A percentile compares a stretch with the other conserved stretches of the same genome.
Conservation (phyloP, 495 filamentous ascomycete genomes). For the Annulohypoxylon stygium region DNA sequence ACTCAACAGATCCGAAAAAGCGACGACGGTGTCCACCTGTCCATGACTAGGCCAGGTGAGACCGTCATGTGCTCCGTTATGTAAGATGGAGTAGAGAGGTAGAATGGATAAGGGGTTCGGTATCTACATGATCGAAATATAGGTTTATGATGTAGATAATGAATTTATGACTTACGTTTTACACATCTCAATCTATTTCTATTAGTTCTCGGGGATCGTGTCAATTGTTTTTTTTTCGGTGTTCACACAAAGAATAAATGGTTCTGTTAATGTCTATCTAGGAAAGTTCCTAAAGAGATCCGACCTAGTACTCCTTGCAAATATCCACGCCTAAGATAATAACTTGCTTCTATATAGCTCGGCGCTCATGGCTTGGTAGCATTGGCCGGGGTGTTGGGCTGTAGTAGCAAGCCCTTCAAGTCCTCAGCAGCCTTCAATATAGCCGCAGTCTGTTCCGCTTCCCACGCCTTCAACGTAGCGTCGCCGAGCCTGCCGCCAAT, state of each 20-base stretch:
- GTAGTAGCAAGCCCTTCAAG: slow-evolving; percentile 49
- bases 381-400: slow-evolving; percentile 33
- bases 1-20: slow-evolving; percentile 33
- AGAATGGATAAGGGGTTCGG: neutral
- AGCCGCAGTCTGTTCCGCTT: slow-evolving; percentile 38
- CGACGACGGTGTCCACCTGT: slow-evolving; percentile 30
- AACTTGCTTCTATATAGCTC: neutral
- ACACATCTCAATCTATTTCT: neutral
- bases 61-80: slow-evolving; percentile 36
- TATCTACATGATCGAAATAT: neutral
- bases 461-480: slow-evolving; percentile 47
- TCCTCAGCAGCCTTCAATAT: slow-evolving; percentile 51
- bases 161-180: slow-evolving; percentile 11
- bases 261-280: neutral
- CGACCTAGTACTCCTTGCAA: neutral
- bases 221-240: too few species aligned
- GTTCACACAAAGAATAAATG: neutral
- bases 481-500: slow-evolving; percentile 51
- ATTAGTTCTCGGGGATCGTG: too few species aligned
- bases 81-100: slow-evolving; percentile 5
- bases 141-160: neutral
- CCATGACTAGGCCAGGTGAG: neutral
- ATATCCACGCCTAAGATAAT: slow-evolving; percentile 7
- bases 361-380: neutral
- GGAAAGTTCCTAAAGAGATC: neutral